Evolutionary conservation across 768 basidiomycete species (phyloP), one percentile per base, ranked within the genome.

Genomic region (Russula sp.): DNA sequence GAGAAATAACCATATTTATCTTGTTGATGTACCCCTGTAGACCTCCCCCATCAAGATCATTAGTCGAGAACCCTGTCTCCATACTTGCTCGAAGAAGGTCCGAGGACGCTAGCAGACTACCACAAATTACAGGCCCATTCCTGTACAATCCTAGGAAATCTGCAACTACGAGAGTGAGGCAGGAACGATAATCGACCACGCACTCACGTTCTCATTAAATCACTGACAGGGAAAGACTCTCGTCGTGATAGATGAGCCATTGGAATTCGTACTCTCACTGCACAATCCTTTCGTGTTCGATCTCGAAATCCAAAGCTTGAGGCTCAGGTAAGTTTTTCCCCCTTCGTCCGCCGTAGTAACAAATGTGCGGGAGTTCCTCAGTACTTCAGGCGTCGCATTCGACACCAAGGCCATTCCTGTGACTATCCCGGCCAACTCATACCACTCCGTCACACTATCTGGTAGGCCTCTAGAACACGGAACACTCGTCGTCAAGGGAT

Each of bases 251-350:
- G 87, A 87, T 66, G 97, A 98, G 71, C 73, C 75, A 4, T 75
- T 93, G 35, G 94, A 98, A 67, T 81, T 98, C 66, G 79, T 85
- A 8, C 77, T 98, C 48, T 86, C 87, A 22, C 74, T 99, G n/a
- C 83, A 85, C 59, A 99, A 99, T 72, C 92, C 93, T 1, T 96
- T 87, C 72, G 82, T 91, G 4, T 96, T 98, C 72, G 92, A 95
- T 63, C 78, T 99, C 13, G 93, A 98, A 64, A 73, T 98, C 18
- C 85, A 91, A 60, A 85, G 84, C 66, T 71, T 98, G 41, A 82
- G 83, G 5, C 75, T 98, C 16, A 92, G 93, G 95, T 93, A 64
- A 65, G 74, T 56, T 22, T 56, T 36, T 36, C 41, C 20, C n/a
- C 9, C 41, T 34, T 41, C 3, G 46, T 22, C 45, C 7, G 16